Conservation (phyloP, 371 early-diverging fungal species). For the Funneliformis caledonium region DNA sequence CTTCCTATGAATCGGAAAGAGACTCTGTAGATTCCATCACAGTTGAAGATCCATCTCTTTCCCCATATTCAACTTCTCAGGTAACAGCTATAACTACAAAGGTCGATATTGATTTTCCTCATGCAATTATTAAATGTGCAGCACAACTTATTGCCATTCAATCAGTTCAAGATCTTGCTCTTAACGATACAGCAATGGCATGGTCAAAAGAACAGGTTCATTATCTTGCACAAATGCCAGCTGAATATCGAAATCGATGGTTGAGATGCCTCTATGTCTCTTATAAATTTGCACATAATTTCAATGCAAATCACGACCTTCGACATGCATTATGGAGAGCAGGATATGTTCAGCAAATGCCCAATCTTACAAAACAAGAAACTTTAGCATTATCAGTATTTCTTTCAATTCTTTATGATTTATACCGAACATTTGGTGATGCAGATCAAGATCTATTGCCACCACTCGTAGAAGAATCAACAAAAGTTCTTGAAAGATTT, state of each 20-base stretch:
- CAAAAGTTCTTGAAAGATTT: conserved; percentile 34
- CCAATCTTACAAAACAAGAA: conserved; percentile 82
- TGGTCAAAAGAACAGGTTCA: conserved; percentile 42
- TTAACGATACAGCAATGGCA: conserved; percentile 41
- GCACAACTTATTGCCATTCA: conserved; percentile 52
- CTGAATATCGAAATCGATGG: conserved; percentile 51
- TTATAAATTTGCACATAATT: conserved; percentile 75
- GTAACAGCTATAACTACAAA: neutral
- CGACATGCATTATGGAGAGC: conserved; percentile 74
- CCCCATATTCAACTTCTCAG: neutral
- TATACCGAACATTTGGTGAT: conserved; percentile 54
- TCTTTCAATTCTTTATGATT: conserved; percentile 50
- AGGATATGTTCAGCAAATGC: conserved; percentile 83
- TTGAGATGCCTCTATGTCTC: conserved; percentile 78
- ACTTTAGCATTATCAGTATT: conserved; percentile 51
- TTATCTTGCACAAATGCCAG: conserved; percentile 51
- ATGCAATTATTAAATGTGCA: conserved; percentile 52
- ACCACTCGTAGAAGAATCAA: conserved; percentile 36
- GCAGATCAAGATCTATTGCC: conserved; percentile 41
- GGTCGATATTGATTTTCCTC: conserved; percentile 49
- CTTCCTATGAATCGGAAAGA: conserved; percentile 1
- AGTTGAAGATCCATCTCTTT: neutral
- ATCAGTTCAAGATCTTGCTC: conserved; percentile 51
- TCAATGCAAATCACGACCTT: conserved; percentile 78
- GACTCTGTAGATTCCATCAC: neutral